Evolutionary conservation across 495 filamentous ascomycete species (phyloP).

Genomic region (Talaromyces borbonicus): DNA sequence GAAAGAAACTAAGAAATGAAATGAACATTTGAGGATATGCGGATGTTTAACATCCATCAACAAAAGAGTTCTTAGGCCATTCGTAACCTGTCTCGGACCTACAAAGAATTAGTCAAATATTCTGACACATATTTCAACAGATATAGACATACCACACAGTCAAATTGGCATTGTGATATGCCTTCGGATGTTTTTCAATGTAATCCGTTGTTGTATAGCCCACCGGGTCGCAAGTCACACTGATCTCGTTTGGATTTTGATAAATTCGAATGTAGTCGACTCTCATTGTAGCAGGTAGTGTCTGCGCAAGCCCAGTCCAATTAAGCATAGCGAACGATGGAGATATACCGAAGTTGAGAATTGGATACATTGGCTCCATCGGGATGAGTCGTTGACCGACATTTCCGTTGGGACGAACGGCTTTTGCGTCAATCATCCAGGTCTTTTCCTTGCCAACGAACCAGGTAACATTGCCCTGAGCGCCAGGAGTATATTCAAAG

Average conservation of each 20-base stretch:
- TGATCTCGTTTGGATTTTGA: slow-evolving; percentile 48
- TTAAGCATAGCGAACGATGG: slow-evolving; percentile 56
- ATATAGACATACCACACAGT: slow-evolving; percentile 34
- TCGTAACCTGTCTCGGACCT: slow-evolving; percentile 31
- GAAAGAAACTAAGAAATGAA: background rate
- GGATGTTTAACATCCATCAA: slow-evolving; percentile 29
- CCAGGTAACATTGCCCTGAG: slow-evolving; percentile 53
- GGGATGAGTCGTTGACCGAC: slow-evolving; percentile 61
- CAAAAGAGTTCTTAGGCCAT: slow-evolving; percentile 40
- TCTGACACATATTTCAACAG: slow-evolving; percentile 5
- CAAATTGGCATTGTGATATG: slow-evolving; percentile 57
- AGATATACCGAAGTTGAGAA: slow-evolving; percentile 69
- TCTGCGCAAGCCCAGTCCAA: slow-evolving; percentile 36
- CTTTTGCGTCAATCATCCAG: slow-evolving; percentile 55
- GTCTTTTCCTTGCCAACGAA: slow-evolving; percentile 55
- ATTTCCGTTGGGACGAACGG: slow-evolving; percentile 65
- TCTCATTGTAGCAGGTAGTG: slow-evolving; percentile 60
- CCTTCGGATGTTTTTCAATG: slow-evolving; percentile 51
- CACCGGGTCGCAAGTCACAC: slow-evolving; percentile 62
- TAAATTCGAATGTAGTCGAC: slow-evolving; percentile 72
- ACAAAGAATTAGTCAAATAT: slow-evolving; percentile 10
- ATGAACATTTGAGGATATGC: background rate
- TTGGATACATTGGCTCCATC: slow-evolving; percentile 57
- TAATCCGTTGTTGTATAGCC: slow-evolving; percentile 63
- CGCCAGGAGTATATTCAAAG: slow-evolving; percentile 64